Percentiles rank a stretch among this genome's conserved stretches.
Conservation (phyloP, 1,284 basidiomycete genomes). For the Pseudozyma tsukubaensis region DNA sequence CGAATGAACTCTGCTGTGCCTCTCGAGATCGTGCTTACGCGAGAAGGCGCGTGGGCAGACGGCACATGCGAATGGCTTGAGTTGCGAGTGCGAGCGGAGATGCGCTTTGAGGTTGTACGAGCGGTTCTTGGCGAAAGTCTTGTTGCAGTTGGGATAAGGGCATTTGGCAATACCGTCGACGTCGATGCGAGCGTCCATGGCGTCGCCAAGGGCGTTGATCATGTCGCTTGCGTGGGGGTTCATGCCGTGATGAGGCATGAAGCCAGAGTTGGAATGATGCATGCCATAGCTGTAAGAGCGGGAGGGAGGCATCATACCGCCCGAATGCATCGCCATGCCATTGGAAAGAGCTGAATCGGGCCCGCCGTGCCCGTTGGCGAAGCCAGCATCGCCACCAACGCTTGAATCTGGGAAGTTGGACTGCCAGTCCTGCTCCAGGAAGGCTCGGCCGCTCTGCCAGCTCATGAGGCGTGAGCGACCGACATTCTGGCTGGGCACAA, state of each 20-base stretch:
- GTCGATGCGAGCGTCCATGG: constrained; percentile 58
- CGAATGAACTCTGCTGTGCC: constrained; percentile 66
- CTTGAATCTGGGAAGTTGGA: constrained; percentile 20
- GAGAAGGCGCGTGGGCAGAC: constrained; percentile 65
- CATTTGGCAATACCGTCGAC: constrained; percentile 60
- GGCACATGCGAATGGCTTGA: constrained; percentile 64
- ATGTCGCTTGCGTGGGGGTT: constrained; percentile 46
- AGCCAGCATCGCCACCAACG: constrained; percentile 9
- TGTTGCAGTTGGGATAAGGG: constrained; percentile 62
- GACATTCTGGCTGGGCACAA: constrained; percentile 43
- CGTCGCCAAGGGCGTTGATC: constrained; percentile 58
- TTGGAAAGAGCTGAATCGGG: constrained; percentile 12
- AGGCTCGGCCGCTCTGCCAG: constrained; percentile 35
- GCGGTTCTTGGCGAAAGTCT: constrained; percentile 65
- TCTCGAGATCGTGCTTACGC: constrained; percentile 66
- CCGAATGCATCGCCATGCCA: constrained; percentile 26
- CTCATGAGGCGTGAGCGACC: constrained; percentile 45
- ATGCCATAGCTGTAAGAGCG: constrained; percentile 33
- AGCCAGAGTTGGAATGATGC: constrained; percentile 20
- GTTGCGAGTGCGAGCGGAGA: constrained; percentile 59
- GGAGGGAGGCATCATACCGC: constrained; percentile 40
- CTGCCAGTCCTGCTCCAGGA: constrained; percentile 33
- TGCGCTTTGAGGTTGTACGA: constrained; percentile 66
- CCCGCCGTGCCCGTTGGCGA: constrained; percentile 15
- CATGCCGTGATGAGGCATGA: constrained; percentile 36